A percentile compares a stretch with the other conserved stretches of the same genome.
phyloP scores from a whole-genome alignment of 192 early-diverging fungal genomes.

The Spizellomyces sp. region DNA sequence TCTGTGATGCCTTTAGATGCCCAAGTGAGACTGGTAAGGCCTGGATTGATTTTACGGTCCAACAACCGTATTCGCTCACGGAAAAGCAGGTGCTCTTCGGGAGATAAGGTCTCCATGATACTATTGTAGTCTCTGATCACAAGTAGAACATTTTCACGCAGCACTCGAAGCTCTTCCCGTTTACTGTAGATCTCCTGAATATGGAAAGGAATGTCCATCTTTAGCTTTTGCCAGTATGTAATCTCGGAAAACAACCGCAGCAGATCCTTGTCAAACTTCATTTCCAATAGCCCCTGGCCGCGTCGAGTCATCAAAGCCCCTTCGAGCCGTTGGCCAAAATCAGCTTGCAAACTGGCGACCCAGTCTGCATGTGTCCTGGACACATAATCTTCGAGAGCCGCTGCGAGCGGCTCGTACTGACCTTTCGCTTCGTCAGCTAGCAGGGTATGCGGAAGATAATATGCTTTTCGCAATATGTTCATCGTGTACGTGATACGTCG shows the following conservation, averaged over 20 bases:
- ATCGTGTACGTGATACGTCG: constrained; percentile 50
- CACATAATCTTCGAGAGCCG: constrained; percentile 63
- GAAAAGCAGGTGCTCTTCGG: constrained; percentile 58
- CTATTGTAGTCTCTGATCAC: constrained; percentile 68
- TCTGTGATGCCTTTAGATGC: constrained; percentile 63
- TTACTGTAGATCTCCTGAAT: constrained; percentile 65
- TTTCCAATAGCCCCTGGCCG: constrained; percentile 47
- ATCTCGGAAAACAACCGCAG: constrained; percentile 61
- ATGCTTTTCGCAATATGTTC: constrained; percentile 45
- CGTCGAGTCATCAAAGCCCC: constrained; percentile 50
- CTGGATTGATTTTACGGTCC: constrained; percentile 70
- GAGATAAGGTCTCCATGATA: constrained; percentile 58
- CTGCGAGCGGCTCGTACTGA: constrained; percentile 54
- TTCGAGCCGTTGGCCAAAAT: constrained; percentile 49
- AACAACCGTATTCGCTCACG: constrained; percentile 63
- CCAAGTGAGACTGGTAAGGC: constrained; percentile 60
- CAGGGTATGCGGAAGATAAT: constrained; percentile 56
- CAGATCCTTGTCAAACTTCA: constrained; percentile 63
- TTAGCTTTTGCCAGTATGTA: constrained; percentile 62
- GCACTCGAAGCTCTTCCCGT: constrained; percentile 57
- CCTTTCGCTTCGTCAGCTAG: constrained; percentile 56
- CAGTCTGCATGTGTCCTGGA: constrained; percentile 60
- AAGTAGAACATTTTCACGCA: constrained; percentile 63
- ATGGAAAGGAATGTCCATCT: constrained; percentile 62
- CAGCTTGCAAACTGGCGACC: constrained; percentile 40